These are phyloP conservation scores for Coemansia sp. DNA, from an alignment of 192 early-diverging fungal genomes.

Conservation along the genomic window DNA sequence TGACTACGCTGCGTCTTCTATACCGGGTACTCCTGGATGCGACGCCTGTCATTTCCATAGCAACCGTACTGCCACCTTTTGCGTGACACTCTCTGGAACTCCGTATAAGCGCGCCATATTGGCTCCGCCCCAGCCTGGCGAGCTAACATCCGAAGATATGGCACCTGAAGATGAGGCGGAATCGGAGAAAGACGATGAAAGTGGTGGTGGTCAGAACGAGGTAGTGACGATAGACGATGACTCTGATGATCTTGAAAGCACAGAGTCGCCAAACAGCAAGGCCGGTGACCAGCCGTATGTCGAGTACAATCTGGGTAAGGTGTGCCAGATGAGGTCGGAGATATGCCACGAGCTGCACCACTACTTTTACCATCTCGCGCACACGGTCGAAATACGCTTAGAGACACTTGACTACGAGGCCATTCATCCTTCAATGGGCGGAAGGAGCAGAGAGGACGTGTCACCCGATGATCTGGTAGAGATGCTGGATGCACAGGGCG, in stretches of 20 bases:
- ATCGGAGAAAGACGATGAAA: neutral
- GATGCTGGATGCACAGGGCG: slow-evolving; percentile 30
- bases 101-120: slow-evolving; percentile 33
- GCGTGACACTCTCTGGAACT: slow-evolving; percentile 27
- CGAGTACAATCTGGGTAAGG: slow-evolving; percentile 33
- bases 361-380: slow-evolving; percentile 36
- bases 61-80: slow-evolving; percentile 46
- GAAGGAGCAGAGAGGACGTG: neutral
- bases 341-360: slow-evolving; percentile 49
- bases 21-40: slow-evolving; percentile 33
- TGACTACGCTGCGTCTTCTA: slow-evolving; percentile 9
- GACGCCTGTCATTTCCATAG: slow-evolving; percentile 47
- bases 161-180: neutral
- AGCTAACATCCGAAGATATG: neutral
- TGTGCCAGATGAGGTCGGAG: slow-evolving; percentile 36
- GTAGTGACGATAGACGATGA: slow-evolving; percentile 8
- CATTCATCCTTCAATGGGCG: neutral
- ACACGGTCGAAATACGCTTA: slow-evolving; percentile 24
- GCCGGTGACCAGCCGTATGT: neutral
- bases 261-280: neutral
- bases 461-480: slow-evolving; percentile 42
- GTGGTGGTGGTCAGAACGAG: neutral
- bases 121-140: slow-evolving; percentile 25
- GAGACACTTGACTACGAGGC: slow-evolving; percentile 2
- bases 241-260: slow-evolving; percentile 3